Conservation (phyloP, 176 grass and related monocot genomes). For the Guadua angustifolia region DNA sequence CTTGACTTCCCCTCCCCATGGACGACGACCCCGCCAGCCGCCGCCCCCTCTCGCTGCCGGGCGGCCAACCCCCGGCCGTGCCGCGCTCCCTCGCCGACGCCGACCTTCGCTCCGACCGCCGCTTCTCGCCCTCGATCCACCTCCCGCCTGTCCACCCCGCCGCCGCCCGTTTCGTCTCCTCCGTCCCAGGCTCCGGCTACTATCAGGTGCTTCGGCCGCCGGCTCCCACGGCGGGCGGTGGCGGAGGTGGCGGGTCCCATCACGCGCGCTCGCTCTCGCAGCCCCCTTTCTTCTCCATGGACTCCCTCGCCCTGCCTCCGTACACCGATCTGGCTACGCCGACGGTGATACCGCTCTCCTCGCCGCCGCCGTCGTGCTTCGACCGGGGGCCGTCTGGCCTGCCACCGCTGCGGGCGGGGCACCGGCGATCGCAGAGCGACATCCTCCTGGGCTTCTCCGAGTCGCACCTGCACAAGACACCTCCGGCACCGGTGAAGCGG, state of each 20-base stretch:
- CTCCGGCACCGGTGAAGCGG: slow-evolving; percentile 15
- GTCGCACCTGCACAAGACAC: slow-evolving; percentile 4
- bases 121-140: not conserved
- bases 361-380: slow-evolving; percentile 8
- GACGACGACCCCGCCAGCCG: slow-evolving; percentile 34
- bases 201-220: slow-evolving; percentile 32
- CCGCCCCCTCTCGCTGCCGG: slow-evolving; percentile 7
- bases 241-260: slow-evolving; percentile 28
- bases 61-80: not conserved
- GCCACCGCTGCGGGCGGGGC: slow-evolving; percentile 52
- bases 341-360: slow-evolving; percentile 21
- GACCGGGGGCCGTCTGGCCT: slow-evolving; percentile 22
- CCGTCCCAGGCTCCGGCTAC: slow-evolving; percentile 36
- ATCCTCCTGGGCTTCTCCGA: slow-evolving; percentile 37
- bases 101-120: slow-evolving; percentile 21
- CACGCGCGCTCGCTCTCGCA: slow-evolving; percentile 50
- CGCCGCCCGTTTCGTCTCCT: slow-evolving; percentile 14
- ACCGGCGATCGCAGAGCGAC: slow-evolving; percentile 78
- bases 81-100: not conserved
- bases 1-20: slow-evolving; percentile 12
- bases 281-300: slow-evolving; percentile 44
- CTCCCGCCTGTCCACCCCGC: not conserved
- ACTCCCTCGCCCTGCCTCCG: slow-evolving; percentile 35
- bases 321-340: slow-evolving; percentile 2
- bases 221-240: not conserved